A percentile compares a stretch with the other conserved stretches of the same genome.
phyloP scores from a whole-genome alignment of 2,329 filamentous ascomycete genomes.

The Pseudocercospora macadamiae region DNA sequence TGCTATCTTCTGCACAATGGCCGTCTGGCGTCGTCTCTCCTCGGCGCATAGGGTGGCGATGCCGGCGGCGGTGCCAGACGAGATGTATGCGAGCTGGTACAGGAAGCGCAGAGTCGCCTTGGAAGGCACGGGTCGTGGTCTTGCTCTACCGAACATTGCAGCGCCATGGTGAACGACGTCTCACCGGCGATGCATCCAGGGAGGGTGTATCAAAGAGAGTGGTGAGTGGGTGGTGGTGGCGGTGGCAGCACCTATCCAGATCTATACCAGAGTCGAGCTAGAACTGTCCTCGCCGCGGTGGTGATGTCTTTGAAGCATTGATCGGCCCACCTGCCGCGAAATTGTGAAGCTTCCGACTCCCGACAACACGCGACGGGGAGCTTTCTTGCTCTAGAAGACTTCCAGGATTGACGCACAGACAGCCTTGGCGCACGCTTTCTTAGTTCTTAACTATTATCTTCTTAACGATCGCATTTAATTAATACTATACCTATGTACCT shows the following conservation, averaged over 20 bases:
- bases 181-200: slow-evolving; percentile 24
- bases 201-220: neutral
- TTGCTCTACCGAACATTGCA: slow-evolving; percentile 34
- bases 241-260: neutral
- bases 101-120: slow-evolving; percentile 40
- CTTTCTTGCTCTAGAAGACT: too few relatives aligned
- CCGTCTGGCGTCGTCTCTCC: slow-evolving; percentile 39
- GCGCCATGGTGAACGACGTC: slow-evolving; percentile 30
- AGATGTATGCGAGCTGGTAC: slow-evolving; percentile 44
- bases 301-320: neutral
- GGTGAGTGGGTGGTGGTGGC: neutral
- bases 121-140: slow-evolving; percentile 39
- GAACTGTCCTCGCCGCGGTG: neutral
- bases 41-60: slow-evolving; percentile 41
- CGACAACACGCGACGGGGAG: too few relatives aligned
- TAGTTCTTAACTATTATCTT: too few relatives aligned
- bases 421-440: too few relatives aligned
- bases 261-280: neutral
- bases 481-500: too few relatives aligned
- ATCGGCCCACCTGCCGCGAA: neutral
- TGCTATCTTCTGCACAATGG: slow-evolving; percentile 38
- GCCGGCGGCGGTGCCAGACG: slow-evolving; percentile 42
- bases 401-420: too few relatives aligned
- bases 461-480: too few relatives aligned
- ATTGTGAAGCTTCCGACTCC: too few relatives aligned